Base-by-base conservation (phyloP, 2,329 filamentous ascomycete genomes). In the Fusarium chuoi region DNA sequence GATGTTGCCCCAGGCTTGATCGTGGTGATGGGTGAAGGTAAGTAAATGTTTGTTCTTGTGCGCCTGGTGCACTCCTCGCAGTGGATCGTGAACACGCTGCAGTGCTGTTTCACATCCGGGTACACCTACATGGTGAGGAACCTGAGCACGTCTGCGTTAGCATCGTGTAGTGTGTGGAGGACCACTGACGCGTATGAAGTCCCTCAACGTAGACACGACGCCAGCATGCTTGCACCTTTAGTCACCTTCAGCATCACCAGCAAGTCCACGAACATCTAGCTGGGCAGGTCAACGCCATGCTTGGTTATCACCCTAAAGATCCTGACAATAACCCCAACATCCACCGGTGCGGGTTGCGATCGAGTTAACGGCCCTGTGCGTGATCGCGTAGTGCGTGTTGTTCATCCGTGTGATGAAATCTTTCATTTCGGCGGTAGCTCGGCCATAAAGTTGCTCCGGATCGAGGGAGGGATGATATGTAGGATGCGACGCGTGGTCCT, bases 21-120 rank as follows among this genome's bases (percentile, higher is more conserved):
- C 33, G 33, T 35, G 33, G 14, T 7, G 2, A 35, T 15, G 33
- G 33, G 33, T 14, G 14, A 15, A 7, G 22, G 41, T 9, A 42
- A 63, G 88, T n/a, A 42, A 9, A 17, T n/a, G 22, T 15, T n/a
- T 14, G 11, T 42, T 4, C 6, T 6, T 6, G 22, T n/a, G 22
- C 15, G 41, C 22, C 14, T 15, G 22, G 41, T 42, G 14, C 9
- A 17, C 14, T n/a, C 22, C 14, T 35, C 33, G 13, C 14, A n/a
- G 22, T n/a, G 6, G 14, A 42, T 3, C 41, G 10, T n/a, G 41
- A 42, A 2, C 14, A 42, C 15, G 22, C 10, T 15, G 41, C 9
- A 17, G 41, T 12, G 41, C 10, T 42, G n/a, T 14, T 7, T n/a
- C 6, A 42, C 10, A 15, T 10, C 22, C 9, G 14, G 41, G 14